A percentile compares a stretch with the other conserved stretches of the same genome.
Evolutionary conservation across 2,329 filamentous ascomycete species (phyloP).

Genomic region (Fusarium compactum): DNA sequence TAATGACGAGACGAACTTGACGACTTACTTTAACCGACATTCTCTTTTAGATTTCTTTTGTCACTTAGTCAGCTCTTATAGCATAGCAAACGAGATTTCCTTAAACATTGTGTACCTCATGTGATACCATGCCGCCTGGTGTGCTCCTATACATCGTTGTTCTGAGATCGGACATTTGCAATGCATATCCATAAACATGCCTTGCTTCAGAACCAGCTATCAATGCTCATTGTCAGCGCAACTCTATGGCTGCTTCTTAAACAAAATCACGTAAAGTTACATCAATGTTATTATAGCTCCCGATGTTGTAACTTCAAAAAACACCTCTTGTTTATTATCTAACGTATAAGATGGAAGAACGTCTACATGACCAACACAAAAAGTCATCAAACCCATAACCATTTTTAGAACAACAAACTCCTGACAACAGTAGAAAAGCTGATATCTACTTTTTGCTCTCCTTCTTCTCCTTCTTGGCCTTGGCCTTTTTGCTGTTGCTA

Average conservation of each 20-base stretch:
- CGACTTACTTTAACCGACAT: slow-evolving; percentile 35
- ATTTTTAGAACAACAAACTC: slow-evolving; percentile 40
- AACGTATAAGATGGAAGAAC: slow-evolving; percentile 24
- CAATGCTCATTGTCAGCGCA: neutral
- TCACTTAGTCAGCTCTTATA: slow-evolving; percentile 24
- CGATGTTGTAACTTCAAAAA: neutral
- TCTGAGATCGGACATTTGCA: neutral
- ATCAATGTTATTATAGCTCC: neutral
- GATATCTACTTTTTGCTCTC: slow-evolving; percentile 44
- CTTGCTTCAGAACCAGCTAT: neutral
- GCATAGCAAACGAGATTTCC: slow-evolving; percentile 24
- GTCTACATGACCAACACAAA: slow-evolving; percentile 29
- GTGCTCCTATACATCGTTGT: neutral
- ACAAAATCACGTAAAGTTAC: neutral
- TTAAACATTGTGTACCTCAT: neutral
- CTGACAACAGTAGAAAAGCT: slow-evolving; percentile 20
- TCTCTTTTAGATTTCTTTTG: slow-evolving; percentile 18
- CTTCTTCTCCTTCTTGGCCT: slow-evolving; percentile 48
- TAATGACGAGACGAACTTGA: slow-evolving; percentile 51
- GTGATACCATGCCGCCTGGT: neutral
- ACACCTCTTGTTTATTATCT: slow-evolving; percentile 32
- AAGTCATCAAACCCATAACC: slow-evolving; percentile 26
- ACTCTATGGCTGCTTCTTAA: neutral
- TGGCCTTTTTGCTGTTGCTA: slow-evolving; percentile 57
- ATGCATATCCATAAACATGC: neutral